Evolutionary conservation across 768 basidiomycete species (phyloP).

Genomic region (Boletus barrowsii): DNA sequence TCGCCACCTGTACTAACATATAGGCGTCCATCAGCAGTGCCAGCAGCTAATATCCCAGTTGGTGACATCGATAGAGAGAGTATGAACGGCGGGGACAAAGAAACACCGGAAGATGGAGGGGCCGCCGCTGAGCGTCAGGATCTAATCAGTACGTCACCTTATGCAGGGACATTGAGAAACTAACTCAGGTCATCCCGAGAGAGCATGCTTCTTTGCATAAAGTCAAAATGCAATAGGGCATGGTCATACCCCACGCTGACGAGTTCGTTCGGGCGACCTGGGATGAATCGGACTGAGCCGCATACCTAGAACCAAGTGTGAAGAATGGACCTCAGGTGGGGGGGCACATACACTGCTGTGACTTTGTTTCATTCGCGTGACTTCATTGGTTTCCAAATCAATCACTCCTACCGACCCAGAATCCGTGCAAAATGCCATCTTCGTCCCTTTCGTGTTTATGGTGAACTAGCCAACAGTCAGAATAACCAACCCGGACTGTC

Average conservation of each 20-base stretch:
- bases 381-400: conserved; percentile 47
- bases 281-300: conserved; percentile 66
- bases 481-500: conserved; percentile 18
- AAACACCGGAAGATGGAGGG: conserved; percentile 44
- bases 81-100: conserved; percentile 74
- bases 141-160: not conserved
- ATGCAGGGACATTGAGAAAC: conserved; percentile 8
- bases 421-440: conserved; percentile 68
- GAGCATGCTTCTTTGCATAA: conserved; percentile 49
- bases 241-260: conserved; percentile 79
- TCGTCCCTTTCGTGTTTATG: conserved; percentile 49
- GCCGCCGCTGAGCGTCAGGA: conserved; percentile 32
- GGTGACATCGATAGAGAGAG: conserved; percentile 58
- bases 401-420: conserved; percentile 65
- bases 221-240: conserved; percentile 65
- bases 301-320: conserved; percentile 52
- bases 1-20: conserved; percentile 70
- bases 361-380: conserved; percentile 56
- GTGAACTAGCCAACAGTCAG: conserved; percentile 54
- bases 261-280: conserved; percentile 65
- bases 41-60: conserved; percentile 60
- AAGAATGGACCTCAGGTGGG: not conserved
- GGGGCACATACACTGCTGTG: conserved; percentile 57
- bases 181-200: conserved; percentile 61
- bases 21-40: conserved; percentile 73